Conservation (phyloP, 768 basidiomycete genomes). For the Xerocomellus amylosporus region DNA sequence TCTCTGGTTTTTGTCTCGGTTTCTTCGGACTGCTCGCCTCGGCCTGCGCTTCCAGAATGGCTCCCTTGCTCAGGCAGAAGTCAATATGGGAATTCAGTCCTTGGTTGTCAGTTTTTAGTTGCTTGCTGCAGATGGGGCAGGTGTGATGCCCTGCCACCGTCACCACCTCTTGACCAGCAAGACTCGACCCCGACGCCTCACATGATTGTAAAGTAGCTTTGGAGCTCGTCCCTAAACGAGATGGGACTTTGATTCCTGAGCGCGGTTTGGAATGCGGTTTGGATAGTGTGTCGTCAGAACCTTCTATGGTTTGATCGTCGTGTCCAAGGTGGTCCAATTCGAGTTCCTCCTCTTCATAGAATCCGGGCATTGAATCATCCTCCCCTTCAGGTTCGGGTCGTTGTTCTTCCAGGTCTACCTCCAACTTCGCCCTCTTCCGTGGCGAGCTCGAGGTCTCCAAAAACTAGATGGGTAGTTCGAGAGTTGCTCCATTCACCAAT, state of each 20-base stretch:
- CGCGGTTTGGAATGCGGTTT: conserved; percentile 15
- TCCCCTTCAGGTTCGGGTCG: conserved; percentile 22
- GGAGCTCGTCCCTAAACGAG: background rate
- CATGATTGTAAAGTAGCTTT: background rate
- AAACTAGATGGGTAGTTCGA: conserved; percentile 42
- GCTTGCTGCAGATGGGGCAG: conserved; percentile 73
- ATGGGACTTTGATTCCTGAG: background rate
- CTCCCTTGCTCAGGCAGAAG: conserved; percentile 78
- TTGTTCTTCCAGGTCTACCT: conserved; percentile 11
- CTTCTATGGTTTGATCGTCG: conserved; percentile 10
- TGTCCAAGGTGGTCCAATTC: conserved; percentile 19
- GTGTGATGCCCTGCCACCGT: conserved; percentile 28
- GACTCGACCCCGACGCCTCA: conserved; percentile 17
- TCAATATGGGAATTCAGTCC: conserved; percentile 87
- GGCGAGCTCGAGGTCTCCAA: conserved; percentile 44
- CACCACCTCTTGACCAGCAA: conserved; percentile 12
- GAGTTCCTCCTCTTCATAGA: conserved; percentile 45
- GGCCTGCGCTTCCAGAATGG: conserved; percentile 67
- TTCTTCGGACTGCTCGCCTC: conserved; percentile 25
- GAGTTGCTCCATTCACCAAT: background rate
- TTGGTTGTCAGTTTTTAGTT: conserved; percentile 66
- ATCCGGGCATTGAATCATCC: conserved; percentile 49
- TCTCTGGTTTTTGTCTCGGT: background rate
- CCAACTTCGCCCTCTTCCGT: conserved; percentile 41
- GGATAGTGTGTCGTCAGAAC: background rate